phyloP scores from a whole-genome alignment of 495 filamentous ascomycete species.

The Neurospora sp. region DNA sequence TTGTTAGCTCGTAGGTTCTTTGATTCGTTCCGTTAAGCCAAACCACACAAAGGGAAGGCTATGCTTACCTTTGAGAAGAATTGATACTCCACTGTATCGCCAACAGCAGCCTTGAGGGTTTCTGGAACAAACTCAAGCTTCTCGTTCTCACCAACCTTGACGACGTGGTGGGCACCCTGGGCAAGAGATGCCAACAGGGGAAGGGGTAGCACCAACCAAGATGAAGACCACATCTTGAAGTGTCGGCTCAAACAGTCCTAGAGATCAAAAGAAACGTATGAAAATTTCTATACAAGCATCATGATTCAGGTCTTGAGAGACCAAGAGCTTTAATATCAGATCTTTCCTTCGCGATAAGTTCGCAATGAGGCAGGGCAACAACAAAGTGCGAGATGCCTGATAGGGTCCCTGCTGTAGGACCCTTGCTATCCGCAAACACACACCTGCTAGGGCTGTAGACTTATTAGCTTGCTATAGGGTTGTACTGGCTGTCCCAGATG shows the following conservation, averaged over 20 bases:
- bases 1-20: neutral
- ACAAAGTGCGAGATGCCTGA: neutral
- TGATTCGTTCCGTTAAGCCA: neutral
- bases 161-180: constrained; percentile 19
- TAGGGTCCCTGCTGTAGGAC: neutral
- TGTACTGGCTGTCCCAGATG: neutral
- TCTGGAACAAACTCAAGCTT: constrained; percentile 27
- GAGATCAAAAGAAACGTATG: neutral
- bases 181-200: constrained; percentile 18
- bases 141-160: constrained; percentile 28
- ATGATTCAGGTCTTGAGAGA: neutral
- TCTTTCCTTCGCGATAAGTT: neutral
- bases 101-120: constrained; percentile 18
- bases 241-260: neutral
- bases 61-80: constrained; percentile 43
- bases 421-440: neutral
- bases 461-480: neutral
- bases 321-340: neutral
- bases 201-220: constrained; percentile 15
- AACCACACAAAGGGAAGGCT: neutral
- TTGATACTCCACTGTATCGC: constrained; percentile 46
- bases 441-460: neutral
- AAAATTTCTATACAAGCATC: neutral
- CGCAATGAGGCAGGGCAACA: neutral
- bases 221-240: constrained; percentile 19